Conservation (phyloP, 805 yeast species). For the Candida sanyiensis region DNA sequence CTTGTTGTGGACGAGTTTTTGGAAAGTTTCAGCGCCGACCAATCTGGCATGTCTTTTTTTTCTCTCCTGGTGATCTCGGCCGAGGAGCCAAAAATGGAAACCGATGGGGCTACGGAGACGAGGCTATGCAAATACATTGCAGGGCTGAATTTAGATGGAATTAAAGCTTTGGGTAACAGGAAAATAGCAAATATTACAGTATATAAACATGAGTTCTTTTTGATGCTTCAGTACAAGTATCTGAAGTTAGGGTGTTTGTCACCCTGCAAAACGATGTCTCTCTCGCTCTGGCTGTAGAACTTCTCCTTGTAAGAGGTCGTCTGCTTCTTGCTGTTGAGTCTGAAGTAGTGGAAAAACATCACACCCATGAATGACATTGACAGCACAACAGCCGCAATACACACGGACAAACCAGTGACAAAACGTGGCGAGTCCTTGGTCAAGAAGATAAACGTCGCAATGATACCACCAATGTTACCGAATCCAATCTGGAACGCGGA, state of each 20-base stretch:
- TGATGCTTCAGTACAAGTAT: slow-evolving; percentile 39
- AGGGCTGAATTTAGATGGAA: no score
- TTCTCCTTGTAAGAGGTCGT: slow-evolving; percentile 27
- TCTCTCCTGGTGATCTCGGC: no score
- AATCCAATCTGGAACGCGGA: slow-evolving; percentile 34
- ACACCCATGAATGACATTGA: slow-evolving; percentile 33
- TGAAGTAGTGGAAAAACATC: slow-evolving; percentile 29
- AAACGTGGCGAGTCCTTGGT: slow-evolving; percentile 35
- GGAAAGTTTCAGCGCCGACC: background rate
- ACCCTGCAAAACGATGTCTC: slow-evolving; percentile 32
- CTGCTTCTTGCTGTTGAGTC: slow-evolving; percentile 33
- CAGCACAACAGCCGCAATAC: slow-evolving; percentile 38
- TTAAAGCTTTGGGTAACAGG: no score
- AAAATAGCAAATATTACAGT: no score
- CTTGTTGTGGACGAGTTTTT: background rate
- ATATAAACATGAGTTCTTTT: no score
- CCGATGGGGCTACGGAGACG: no score
- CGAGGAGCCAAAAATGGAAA: no score
- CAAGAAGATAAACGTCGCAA: slow-evolving; percentile 34
- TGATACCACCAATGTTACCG: slow-evolving; percentile 37
- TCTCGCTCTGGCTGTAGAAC: slow-evolving; percentile 28
- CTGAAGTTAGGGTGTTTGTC: slow-evolving; percentile 40
- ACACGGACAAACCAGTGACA: slow-evolving; percentile 35
- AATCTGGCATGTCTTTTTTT: background rate
- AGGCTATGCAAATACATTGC: no score